phyloP scores from a whole-genome alignment of 805 yeast species.

The Candida glaebosa region DNA sequence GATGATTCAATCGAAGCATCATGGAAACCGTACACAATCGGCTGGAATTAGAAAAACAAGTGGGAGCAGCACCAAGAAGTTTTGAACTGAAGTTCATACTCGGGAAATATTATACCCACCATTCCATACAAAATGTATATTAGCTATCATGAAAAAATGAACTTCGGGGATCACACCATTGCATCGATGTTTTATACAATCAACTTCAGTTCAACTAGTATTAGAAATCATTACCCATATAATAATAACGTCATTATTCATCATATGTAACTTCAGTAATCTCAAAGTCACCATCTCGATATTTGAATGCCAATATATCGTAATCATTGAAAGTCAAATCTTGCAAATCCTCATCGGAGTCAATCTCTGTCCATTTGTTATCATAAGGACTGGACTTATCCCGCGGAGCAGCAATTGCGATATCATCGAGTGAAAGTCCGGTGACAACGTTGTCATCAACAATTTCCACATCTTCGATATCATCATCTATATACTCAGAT shows the following conservation, averaged over 20 bases:
- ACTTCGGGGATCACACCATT: too few relatives aligned
- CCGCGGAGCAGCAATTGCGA: constrained; percentile 41
- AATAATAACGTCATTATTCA: constrained; percentile 27
- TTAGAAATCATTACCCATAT: constrained; percentile 10
- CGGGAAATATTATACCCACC: too few relatives aligned
- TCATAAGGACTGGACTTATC: constrained; percentile 32
- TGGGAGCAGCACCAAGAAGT: constrained; percentile 13
- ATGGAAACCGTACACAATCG: constrained; percentile 2
- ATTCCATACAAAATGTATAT: not conserved
- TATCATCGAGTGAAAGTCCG: constrained; percentile 12
- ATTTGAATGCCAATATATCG: constrained; percentile 40
- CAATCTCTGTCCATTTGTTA: constrained; percentile 33
- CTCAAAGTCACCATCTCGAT: constrained; percentile 34
- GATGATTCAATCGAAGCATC: constrained; percentile 10
- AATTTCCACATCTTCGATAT: constrained; percentile 15
- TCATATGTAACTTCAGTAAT: constrained; percentile 34
- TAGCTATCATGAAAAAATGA: not conserved
- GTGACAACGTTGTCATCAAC: constrained; percentile 1
- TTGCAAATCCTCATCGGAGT: constrained; percentile 24
- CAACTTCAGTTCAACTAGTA: too few relatives aligned
- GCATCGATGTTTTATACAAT: too few relatives aligned
- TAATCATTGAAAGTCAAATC: constrained; percentile 35
- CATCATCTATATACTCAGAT: constrained; percentile 32
- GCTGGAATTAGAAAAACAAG: constrained; percentile 23
- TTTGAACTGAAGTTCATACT: too few relatives aligned